Conservation (phyloP, 495 filamentous ascomycete species). For the Chaetomidium leptoderma region DNA sequence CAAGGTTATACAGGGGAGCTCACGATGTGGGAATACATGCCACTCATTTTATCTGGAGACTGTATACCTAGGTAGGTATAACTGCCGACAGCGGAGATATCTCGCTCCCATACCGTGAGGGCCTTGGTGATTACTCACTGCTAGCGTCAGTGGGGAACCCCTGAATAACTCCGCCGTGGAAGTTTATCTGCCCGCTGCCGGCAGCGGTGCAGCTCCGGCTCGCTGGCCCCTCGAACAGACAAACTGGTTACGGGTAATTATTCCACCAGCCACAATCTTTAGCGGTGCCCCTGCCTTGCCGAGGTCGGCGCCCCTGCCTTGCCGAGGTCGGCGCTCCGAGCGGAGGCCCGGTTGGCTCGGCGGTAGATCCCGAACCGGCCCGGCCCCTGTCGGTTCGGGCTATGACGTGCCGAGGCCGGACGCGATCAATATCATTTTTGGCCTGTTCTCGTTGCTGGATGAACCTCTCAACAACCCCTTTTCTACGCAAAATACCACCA, state of each 20-base stretch:
- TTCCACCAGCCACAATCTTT: slow-evolving; percentile 11
- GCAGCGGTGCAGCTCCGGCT: too few species aligned
- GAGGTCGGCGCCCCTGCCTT: neutral
- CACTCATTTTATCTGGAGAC: neutral
- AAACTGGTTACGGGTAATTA: slow-evolving; percentile 2
- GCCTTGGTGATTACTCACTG: neutral
- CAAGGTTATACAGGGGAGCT: neutral
- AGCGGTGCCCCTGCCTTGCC: neutral
- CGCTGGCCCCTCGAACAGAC: too few species aligned
- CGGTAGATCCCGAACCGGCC: neutral
- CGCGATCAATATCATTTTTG: slow-evolving; percentile 12
- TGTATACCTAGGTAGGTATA: neutral
- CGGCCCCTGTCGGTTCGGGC: slow-evolving; percentile 13
- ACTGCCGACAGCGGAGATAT: slow-evolving; percentile 10
- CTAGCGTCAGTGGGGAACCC: neutral
- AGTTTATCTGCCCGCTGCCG: neutral
- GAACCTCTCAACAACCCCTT: slow-evolving; percentile 1
- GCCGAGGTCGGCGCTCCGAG: slow-evolving; percentile 11
- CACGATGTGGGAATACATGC: neutral
- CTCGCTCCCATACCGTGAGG: neutral
- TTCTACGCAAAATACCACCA: neutral
- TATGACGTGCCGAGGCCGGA: slow-evolving; percentile 12
- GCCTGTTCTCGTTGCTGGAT: neutral
- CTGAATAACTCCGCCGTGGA: neutral
- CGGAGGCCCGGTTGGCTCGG: neutral